phyloP scores from a whole-genome alignment of 345 rosid genomes.

The Arabidopsis arenosa region DNA sequence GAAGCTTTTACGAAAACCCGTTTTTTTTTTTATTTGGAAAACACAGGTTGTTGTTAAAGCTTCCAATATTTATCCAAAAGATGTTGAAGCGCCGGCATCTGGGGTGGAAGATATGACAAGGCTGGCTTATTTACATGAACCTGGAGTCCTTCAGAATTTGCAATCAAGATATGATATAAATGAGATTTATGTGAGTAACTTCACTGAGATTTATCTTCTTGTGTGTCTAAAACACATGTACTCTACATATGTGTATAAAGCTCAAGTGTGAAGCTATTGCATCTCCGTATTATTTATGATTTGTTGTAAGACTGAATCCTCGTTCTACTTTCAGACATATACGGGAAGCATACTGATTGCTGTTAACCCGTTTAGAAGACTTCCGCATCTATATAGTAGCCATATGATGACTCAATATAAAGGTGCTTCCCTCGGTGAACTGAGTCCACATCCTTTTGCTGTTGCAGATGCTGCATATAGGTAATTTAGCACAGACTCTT shows the following conservation, averaged over 20 bases:
- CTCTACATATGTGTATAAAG: slow-evolving; percentile 9
- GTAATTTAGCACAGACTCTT: slow-evolving; percentile 45
- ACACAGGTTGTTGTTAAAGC: slow-evolving; percentile 72
- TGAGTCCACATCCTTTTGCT: slow-evolving; percentile 99
- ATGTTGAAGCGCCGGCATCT: slow-evolving; percentile 84
- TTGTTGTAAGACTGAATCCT: slow-evolving; percentile 6
- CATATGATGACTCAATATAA: slow-evolving; percentile 98
- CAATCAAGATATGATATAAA: slow-evolving; percentile 97
- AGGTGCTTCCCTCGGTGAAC: slow-evolving; percentile 95
- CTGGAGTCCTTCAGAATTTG: slow-evolving; percentile 94
- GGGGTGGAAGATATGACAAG: slow-evolving; percentile 99
- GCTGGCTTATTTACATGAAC: slow-evolving; percentile 98
- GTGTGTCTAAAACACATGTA: not conserved
- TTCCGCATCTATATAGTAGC: slow-evolving; percentile 91
- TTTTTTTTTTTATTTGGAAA: not conserved
- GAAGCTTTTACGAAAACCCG: not conserved
- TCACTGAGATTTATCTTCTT: slow-evolving; percentile 55
- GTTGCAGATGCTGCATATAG: slow-evolving; percentile 99
- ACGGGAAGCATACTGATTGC: slow-evolving; percentile 96
- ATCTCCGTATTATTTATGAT: not conserved
- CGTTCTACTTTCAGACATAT: slow-evolving; percentile 70
- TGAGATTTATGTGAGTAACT: slow-evolving; percentile 86
- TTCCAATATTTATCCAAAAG: slow-evolving; percentile 79
- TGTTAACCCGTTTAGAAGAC: slow-evolving; percentile 92
- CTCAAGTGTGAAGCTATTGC: not conserved